Evolutionary conservation across 441 rosid species (phyloP).

Genomic region (Dalechampia spathulata): DNA sequence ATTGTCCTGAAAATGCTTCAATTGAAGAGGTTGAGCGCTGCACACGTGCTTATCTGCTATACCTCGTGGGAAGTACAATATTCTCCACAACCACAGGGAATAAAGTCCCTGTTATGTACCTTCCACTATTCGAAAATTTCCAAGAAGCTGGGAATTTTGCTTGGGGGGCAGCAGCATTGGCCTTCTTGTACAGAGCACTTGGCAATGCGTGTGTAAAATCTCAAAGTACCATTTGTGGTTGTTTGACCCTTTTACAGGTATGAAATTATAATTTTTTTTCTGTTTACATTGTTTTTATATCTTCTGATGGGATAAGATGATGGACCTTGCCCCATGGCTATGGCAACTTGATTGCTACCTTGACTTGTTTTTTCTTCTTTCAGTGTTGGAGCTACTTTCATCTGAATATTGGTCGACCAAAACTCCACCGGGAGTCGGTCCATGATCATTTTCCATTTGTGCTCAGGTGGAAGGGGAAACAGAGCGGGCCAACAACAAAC

Average conservation of each 20-base stretch:
- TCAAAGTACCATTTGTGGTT: conserved; percentile 95
- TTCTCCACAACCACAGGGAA: conserved; percentile 98
- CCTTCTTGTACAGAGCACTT: conserved; percentile 91
- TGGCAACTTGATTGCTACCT: conserved; percentile 4
- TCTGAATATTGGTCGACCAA: conserved; percentile 81
- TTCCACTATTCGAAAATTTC: conserved; percentile 78
- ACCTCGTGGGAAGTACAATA: conserved; percentile 92
- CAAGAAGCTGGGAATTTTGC: conserved; percentile 80
- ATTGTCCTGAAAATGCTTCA: conserved; percentile 58
- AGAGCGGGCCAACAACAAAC: conserved; percentile 91
- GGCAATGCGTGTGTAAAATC: conserved; percentile 97
- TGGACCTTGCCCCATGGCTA: neutral
- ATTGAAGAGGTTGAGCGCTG: conserved; percentile 56
- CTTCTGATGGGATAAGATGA: conserved; percentile 1
- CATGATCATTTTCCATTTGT: conserved; percentile 88
- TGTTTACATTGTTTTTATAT: neutral
- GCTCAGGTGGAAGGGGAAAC: conserved; percentile 92
- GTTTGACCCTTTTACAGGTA: conserved; percentile 93
- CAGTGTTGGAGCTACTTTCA: conserved; percentile 99
- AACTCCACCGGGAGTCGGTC: conserved; percentile 74
- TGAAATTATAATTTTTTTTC: conserved; percentile 5
- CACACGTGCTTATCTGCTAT: conserved; percentile 89
- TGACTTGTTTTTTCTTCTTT: conserved; percentile 21
- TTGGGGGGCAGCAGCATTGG: conserved; percentile 96
- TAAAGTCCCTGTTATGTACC: conserved; percentile 98